phyloP scores from a whole-genome alignment of 352 stramenopile species.

The Phytophthora quininea region DNA sequence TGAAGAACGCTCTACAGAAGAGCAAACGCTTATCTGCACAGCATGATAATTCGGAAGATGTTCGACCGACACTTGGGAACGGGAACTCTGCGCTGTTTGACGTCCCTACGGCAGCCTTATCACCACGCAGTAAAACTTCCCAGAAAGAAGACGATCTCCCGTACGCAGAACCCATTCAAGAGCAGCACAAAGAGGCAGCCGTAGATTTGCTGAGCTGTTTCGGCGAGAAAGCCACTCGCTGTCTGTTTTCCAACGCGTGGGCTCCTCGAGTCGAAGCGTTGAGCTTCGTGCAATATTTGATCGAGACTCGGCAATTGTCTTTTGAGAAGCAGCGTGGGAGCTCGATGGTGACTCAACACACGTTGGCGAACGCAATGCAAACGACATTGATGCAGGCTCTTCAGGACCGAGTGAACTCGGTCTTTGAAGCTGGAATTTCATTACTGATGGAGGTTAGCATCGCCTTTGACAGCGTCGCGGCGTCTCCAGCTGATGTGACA shows the following conservation, averaged over 20 bases:
- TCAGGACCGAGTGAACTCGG: slow-evolving; percentile 78
- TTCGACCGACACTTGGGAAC: slow-evolving; percentile 5
- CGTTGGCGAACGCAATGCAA: slow-evolving; percentile 49
- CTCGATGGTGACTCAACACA: slow-evolving; percentile 5
- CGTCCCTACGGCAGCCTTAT: slow-evolving; percentile 22
- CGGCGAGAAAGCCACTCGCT: slow-evolving; percentile 75
- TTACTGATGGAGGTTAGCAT: slow-evolving; percentile 82
- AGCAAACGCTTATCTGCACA: slow-evolving; percentile 61
- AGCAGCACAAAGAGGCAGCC: slow-evolving; percentile 58
- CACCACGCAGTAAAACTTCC: slow-evolving; percentile 53
- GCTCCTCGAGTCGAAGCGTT: slow-evolving; percentile 79
- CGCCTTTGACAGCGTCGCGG: slow-evolving; percentile 42
- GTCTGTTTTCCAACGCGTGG: slow-evolving; percentile 84
- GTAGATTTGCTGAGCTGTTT: slow-evolving; percentile 56
- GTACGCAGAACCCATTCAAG: slow-evolving; percentile 79
- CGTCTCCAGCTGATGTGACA: slow-evolving; percentile 25
- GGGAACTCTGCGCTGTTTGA: slow-evolving; percentile 24
- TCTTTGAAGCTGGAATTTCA: slow-evolving; percentile 76
- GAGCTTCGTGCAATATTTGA: slow-evolving; percentile 73
- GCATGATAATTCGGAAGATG: slow-evolving; percentile 6
- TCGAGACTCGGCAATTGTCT: slow-evolving; percentile 58
- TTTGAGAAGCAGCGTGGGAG: slow-evolving; percentile 35
- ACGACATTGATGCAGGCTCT: slow-evolving; percentile 63
- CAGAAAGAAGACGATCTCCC: slow-evolving; percentile 78
- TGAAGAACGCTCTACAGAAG: slow-evolving; percentile 67